A percentile compares a stretch with the other conserved stretches of the same genome.
These are phyloP conservation scores for Diaporthe aspalathi DNA, from an alignment of 2,329 filamentous ascomycete genomes.

Conservation along the genomic window DNA sequence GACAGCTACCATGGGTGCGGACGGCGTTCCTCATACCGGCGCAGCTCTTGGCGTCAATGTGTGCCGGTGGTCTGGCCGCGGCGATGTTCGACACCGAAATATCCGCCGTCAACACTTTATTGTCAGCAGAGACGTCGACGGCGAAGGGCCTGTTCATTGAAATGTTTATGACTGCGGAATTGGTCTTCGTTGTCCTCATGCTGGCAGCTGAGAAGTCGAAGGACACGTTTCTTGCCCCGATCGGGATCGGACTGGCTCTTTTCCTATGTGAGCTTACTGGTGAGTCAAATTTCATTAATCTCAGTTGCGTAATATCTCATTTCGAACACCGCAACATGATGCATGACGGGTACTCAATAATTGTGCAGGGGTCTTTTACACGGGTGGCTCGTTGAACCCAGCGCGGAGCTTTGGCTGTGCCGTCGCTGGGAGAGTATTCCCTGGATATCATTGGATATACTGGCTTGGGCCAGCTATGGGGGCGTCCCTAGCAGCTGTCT, in stretches of 20 bases:
- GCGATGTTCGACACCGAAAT: neutral
- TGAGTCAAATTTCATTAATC: neutral
- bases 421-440: neutral
- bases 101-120: neutral
- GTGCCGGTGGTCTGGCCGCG: neutral
- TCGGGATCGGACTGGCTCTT: neutral
- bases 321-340: neutral
- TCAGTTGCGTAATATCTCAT: too few relatives aligned
- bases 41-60: conserved; percentile 2
- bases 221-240: neutral
- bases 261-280: conserved; percentile 1
- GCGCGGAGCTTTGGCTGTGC: conserved; percentile 14
- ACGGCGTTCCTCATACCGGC: neutral
- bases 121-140: neutral
- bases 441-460: conserved; percentile 10
- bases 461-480: conserved; percentile 3
- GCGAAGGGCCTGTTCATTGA: conserved; percentile 5
- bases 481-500: neutral
- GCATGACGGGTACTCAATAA: neutral
- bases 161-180: conserved; percentile 13
- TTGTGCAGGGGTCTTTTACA: neutral
- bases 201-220: conserved; percentile 5
- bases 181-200: conserved; percentile 9
- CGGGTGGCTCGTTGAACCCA: conserved; percentile 6
- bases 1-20: neutral